Base-by-base conservation (phyloP, 148 eudicot species). In the Beta vulgaris region DNA sequence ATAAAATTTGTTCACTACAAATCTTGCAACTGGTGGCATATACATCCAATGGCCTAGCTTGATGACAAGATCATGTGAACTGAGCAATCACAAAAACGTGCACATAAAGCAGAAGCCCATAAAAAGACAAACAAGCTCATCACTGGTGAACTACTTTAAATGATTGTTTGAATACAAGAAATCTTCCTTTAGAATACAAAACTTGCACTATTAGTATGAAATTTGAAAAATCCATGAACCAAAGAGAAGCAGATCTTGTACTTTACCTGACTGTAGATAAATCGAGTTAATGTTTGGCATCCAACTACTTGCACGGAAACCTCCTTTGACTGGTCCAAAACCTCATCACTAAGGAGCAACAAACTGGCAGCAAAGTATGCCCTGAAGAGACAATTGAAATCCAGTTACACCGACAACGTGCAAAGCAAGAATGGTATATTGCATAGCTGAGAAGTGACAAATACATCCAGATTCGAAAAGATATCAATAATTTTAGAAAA, bases 231-330 rank as follows among this genome's bases (percentile, higher is more conserved):
- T 40, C 29, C 69, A 40, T 58, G 44, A 66, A 65, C 14, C 35
- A 68, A 73, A 61, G 67, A 35, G 59, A 34, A 58, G 2, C 18
- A 34, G 68, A 37, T 53, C 54, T 29, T 43, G 31, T 40, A 71
- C 74, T 54, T 76, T 34, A 92, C 98, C 94, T 95, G 99, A 74
- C 86, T 77, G 69, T 91, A 91, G 61, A 95, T 90, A 77, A 95
- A 95, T 72, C 75, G 82, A 40, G 93, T 84, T 59, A 92, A 79
- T 23, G 85, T 87, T 74, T 87, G 92, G 77, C 93, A 89, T 70
- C 96, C 98, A 76, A 83, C 88, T 61, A 87, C 75, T 81, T 81
- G 85, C 69, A 85, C 51, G 29, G 81, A 77, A 78, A 82, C 90
- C 75, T 78, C 82, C 90, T 89, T 90, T 34, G 91, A 79, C 70